Base-by-base conservation (phyloP, 2,329 filamentous ascomycete genomes). In the Cryphonectria radicalis region DNA sequence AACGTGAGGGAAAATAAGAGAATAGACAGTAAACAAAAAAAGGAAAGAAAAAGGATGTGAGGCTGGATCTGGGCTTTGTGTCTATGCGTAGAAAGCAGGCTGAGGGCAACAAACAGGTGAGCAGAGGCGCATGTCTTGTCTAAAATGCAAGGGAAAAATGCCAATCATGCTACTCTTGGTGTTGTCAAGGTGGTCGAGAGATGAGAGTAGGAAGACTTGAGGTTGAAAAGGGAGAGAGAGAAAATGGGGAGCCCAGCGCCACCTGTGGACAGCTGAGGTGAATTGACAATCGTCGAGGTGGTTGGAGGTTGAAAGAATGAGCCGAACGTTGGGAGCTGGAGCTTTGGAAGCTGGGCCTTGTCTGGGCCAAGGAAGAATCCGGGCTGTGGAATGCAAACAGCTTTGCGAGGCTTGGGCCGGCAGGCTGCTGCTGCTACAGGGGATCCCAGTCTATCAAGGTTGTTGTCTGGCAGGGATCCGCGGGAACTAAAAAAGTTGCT, bases 121-220 rank as follows among this genome's bases (percentile, higher is more conserved):
- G 59, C 6, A 62, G 32, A 62, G 35, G 17, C 19, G 32, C 8
- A 35, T 10, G 46, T 50, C 46, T 50, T 50, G 46, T 62, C 59
- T 62, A 62, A 35, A 40, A 62, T 62, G 59, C 59, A 62, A 62
- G 46, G 59, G 59, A 13, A 62, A 25, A 35, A 62, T 62, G 59
- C 59, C 32, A 37, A n/a, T 59, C 35, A n/a, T 62, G 59, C 32
- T 40, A 19, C 35, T 62, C 28, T 59, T 59, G 53, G 2, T 32
- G 14, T 59, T 19, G 55, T n/a, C 46, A 50, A 50, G 46, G 25
- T 28, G 25, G 7, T 40, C 32, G 22, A n/a, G 17, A 35, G 28
- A 19, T 35, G 35, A 62, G 32, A 22, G 35, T 40, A 40, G 32
- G 59, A 22, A 62, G 59, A 35, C 10, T 22, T 32, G 19, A 35